These are phyloP conservation scores for Agaricus blazei DNA, from an alignment of 768 basidiomycete genomes.

Conservation along the genomic window DNA sequence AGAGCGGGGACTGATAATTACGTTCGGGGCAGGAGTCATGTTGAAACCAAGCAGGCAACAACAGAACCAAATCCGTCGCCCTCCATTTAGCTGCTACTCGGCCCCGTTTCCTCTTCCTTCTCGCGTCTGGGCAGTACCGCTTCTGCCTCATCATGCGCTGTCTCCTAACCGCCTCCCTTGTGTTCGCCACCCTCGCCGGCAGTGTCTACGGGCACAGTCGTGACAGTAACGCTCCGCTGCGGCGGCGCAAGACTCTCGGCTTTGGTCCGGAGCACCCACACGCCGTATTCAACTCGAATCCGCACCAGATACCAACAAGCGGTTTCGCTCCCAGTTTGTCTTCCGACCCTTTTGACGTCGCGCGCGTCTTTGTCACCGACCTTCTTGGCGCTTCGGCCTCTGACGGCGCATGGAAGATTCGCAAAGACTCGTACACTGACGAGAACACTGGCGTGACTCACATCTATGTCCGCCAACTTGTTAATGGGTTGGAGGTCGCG, in stretches of 20 bases:
- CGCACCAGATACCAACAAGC: constrained; percentile 40
- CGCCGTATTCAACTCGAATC: constrained; percentile 54
- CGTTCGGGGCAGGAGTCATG: not conserved
- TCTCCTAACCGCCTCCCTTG: constrained; percentile 59
- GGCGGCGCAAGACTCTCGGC: constrained; percentile 83
- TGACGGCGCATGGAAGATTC: constrained; percentile 49
- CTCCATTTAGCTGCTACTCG: not conserved
- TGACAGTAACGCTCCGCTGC: constrained; percentile 25
- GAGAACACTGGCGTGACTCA: constrained; percentile 81
- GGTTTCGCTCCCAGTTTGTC: constrained; percentile 33
- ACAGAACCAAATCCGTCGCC: constrained; percentile 4
- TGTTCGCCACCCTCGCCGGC: constrained; percentile 56
- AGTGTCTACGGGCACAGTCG: constrained; percentile 42
- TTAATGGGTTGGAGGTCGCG: constrained; percentile 82
- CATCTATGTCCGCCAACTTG: constrained; percentile 79
- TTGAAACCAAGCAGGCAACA: constrained; percentile 2
- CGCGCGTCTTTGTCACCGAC: constrained; percentile 53
- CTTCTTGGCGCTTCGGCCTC: constrained; percentile 33
- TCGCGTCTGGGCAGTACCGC: not conserved
- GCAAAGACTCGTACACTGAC: constrained; percentile 87
- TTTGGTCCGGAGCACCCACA: constrained; percentile 82
- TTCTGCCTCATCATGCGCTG: constrained; percentile 44
- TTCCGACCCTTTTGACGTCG: constrained; percentile 56
- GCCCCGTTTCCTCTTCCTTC: not conserved
- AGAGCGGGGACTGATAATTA: no score